phyloP scores from a whole-genome alignment of 2,329 filamentous ascomycete genomes.

The Aspergillus arachidicola region DNA sequence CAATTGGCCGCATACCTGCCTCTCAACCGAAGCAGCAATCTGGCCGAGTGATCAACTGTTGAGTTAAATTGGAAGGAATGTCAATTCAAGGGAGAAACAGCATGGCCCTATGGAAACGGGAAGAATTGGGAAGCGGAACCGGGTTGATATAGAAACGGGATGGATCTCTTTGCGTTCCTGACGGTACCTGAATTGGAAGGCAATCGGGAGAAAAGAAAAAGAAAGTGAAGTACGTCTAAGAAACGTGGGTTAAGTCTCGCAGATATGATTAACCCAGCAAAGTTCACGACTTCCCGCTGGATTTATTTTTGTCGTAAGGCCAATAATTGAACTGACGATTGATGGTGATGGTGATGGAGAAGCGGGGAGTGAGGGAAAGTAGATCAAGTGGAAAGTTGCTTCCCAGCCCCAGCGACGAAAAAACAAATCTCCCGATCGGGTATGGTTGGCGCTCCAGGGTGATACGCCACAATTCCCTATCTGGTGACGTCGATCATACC shows the following conservation, averaged over 20 bases:
- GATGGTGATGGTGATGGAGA: slow-evolving; percentile 9
- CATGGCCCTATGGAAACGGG: slow-evolving; percentile 24
- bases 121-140: slow-evolving; percentile 19
- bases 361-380: slow-evolving; percentile 13
- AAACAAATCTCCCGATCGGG: slow-evolving; percentile 47
- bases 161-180: slow-evolving; percentile 9
- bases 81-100: slow-evolving; percentile 27
- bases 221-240: not conserved
- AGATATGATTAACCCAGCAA: not conserved
- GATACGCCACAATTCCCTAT: slow-evolving; percentile 21
- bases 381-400: slow-evolving; percentile 20
- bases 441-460: slow-evolving; percentile 31
- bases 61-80: slow-evolving; percentile 22
- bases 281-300: not conserved
- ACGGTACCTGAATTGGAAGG: not conserved
- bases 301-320: not conserved
- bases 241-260: not conserved
- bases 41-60: slow-evolving; percentile 12
- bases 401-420: slow-evolving; percentile 25
- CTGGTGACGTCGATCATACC: slow-evolving; percentile 26
- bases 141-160: slow-evolving; percentile 30
- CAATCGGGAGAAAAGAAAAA: slow-evolving; percentile 1
- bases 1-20: slow-evolving; percentile 46
- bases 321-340: slow-evolving; percentile 4
- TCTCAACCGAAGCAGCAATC: slow-evolving; percentile 30